phyloP scores from a whole-genome alignment of 2,329 filamentous ascomycete genomes.

The Lizonia empirigonia region DNA sequence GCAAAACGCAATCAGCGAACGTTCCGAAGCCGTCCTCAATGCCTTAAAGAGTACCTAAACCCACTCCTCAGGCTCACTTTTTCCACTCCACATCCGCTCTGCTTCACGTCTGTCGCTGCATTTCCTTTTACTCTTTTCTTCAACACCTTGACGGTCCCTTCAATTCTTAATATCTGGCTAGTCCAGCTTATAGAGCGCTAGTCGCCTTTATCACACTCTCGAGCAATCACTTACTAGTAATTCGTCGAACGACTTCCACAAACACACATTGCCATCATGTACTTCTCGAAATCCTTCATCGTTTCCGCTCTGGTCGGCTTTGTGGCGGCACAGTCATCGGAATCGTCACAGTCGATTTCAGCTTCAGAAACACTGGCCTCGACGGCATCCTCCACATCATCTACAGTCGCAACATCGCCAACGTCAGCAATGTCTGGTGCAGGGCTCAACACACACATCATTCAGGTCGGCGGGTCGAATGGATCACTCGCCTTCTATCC shows the following conservation, averaged over 20 bases:
- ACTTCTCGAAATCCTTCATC: slow-evolving; percentile 43
- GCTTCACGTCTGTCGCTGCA: slow-evolving; percentile 34
- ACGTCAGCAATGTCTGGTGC: slow-evolving; percentile 19
- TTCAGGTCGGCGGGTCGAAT: slow-evolving; percentile 65
- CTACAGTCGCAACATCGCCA: slow-evolving; percentile 13
- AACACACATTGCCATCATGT: slow-evolving; percentile 35
- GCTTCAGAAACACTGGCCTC: slow-evolving; percentile 28
- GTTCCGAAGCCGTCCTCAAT: slow-evolving; percentile 36
- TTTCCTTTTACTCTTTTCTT: slow-evolving; percentile 37
- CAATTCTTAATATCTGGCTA: slow-evolving; percentile 48
- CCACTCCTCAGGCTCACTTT: slow-evolving; percentile 43
- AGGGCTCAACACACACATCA: slow-evolving; percentile 58
- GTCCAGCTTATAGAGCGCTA: slow-evolving; percentile 49
- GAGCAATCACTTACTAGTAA: slow-evolving; percentile 32
- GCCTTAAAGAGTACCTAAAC: slow-evolving; percentile 47
- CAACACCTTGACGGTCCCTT: slow-evolving; percentile 25
- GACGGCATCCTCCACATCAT: slow-evolving; percentile 11
- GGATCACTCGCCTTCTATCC: slow-evolving; percentile 67
- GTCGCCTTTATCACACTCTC: slow-evolving; percentile 42
- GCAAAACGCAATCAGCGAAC: slow-evolving; percentile 33
- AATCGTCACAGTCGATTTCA: slow-evolving; percentile 18
- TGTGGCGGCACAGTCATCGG: slow-evolving; percentile 29
- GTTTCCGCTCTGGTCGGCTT: slow-evolving; percentile 40
- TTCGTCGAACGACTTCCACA: slow-evolving; percentile 21
- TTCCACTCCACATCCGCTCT: slow-evolving; percentile 36